These are phyloP conservation scores for Pythium monospermum DNA, from an alignment of 352 stramenopile species.

Conservation along the genomic window DNA sequence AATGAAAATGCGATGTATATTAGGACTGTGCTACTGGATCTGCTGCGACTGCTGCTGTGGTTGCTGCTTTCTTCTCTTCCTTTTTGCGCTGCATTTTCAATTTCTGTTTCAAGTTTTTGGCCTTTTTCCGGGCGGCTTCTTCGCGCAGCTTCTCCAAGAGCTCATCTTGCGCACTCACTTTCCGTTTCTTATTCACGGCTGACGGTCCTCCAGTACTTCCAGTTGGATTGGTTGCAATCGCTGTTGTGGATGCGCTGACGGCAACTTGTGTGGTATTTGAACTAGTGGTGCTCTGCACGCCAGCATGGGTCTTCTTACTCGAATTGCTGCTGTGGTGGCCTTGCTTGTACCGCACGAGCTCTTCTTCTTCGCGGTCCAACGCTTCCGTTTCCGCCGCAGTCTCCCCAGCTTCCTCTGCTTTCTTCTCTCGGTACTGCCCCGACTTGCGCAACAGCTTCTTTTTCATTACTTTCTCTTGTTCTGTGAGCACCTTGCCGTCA, in stretches of 20 bases:
- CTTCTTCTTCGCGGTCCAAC: conserved; percentile 56
- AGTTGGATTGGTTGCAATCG: no score
- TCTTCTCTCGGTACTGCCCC: conserved; percentile 24
- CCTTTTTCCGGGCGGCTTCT: conserved; percentile 56
- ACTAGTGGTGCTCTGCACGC: no score
- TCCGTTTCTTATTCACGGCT: conserved; percentile 43
- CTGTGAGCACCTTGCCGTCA: conserved; percentile 29
- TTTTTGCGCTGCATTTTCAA: conserved; percentile 74
- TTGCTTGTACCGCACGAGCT: conserved; percentile 41
- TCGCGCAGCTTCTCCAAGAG: conserved; percentile 63
- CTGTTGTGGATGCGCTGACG: no score
- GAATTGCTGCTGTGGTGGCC: no score
- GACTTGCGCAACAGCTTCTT: conserved; percentile 63
- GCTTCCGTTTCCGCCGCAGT: conserved; percentile 26
- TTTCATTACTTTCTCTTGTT: conserved; percentile 68
- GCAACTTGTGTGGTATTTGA: no score
- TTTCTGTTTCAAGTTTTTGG: conserved; percentile 77
- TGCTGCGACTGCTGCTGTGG: conserved; percentile 18
- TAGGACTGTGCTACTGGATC: no score
- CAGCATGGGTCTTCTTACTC: no score
- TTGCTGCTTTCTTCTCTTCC: conserved; percentile 34
- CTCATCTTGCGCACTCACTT: conserved; percentile 60
- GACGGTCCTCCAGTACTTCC: no score
- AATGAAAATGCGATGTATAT: no score
- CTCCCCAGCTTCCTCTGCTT: conserved; percentile 28